Base-by-base conservation (phyloP, 306 rosid genomes). In the Lathyrus aphaca region DNA sequence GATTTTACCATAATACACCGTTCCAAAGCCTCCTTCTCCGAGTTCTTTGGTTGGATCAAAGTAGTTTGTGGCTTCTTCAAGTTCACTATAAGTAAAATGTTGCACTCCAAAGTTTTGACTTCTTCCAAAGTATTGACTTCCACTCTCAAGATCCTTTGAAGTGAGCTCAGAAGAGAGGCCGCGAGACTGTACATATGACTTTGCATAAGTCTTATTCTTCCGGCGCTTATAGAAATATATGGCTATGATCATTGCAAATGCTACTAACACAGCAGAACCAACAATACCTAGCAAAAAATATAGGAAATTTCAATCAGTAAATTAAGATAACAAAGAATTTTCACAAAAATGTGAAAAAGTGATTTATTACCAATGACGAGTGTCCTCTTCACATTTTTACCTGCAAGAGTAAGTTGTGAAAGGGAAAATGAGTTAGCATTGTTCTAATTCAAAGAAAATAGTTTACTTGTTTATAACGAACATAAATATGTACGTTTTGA, bases 21-120 rank as follows among this genome's bases (percentile, higher is more conserved):
- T 82, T 56, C 98, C 96, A 64, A 82, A 92, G 14, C 96, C 95
- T 16, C 98, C 98, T 79, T 92, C 96, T 44, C 98, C 96, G 16
- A 92, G 85, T 80, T 86, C 90, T 80, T 48, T 86, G 3, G 82
- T 37, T 11, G 87, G 39, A 54, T 87, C 90, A 8, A 92, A 92
- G 49, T 64, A 5, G 67, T 83, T 74, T 8, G 94, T 91, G 64
- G 96, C 97, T 70, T 82, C 87, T 75, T 77, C 84, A 59, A 91
- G 93, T 64, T 91, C 97, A 8, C 21, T 73, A 51, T 87, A 89
- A 44, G 82, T 44, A 73, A 91, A 91, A 43, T 83, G 35, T 19
- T 71, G 91, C 27, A 80, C 77, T 14, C 93, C 79, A 15, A 64
- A 77, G 77, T 79, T 64, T 64, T 64, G 69, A 21, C 69, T 63